Base-by-base conservation (phyloP, 176 grass and related monocot species). In the Miscanthus lutarioriparius region DNA sequence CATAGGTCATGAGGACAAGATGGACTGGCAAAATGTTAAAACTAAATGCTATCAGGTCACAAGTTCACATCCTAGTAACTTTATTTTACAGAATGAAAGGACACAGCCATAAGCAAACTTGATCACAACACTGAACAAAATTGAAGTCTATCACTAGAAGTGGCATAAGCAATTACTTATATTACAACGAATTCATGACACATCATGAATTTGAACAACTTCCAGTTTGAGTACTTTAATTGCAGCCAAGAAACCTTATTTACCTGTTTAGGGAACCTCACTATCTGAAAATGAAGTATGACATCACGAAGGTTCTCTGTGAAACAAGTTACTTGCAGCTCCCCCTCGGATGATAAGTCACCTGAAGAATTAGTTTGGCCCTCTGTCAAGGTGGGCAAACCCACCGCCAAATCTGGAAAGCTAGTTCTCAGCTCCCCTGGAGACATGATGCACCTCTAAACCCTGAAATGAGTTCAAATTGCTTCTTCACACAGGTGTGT, bases 191-290 rank as follows among this genome's bases (percentile, higher is more conserved):
- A 14, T 32, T 4, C 1, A 0, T 7, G 19, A 80, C 33, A 49
- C 7, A 4, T 2, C 27, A n/a, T 36, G 58, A 45, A 20, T 36
- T 44, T 67, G 32, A 1, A 23, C 2, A 28, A 4, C 0, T 58
- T 70, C 22, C 40, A 72, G 12, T 44, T 72, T 43, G 20, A 36
- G 51, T 59, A 72, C 5, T 44, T 83, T 4, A 4, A 20, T 54
- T 32, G 43, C 5, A 77, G 25, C n/a, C 14, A 58, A 6, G 4
- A 70, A 74, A 76, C 41, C 63, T 37, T 26, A 4, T 8, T 38
- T 85, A 97, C 95, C 95, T 97, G 95, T 69, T 92, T 97, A 49
- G 86, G 63, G 40, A 97, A 76, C 84, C 67, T 92, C 63, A 97
- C 86, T 63, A 97, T 94, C 87, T 94, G 92, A 87, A 97, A 94